Evolutionary conservation across 257 asterid genomes (phyloP).

Genomic region (Solanum chaucha): DNA sequence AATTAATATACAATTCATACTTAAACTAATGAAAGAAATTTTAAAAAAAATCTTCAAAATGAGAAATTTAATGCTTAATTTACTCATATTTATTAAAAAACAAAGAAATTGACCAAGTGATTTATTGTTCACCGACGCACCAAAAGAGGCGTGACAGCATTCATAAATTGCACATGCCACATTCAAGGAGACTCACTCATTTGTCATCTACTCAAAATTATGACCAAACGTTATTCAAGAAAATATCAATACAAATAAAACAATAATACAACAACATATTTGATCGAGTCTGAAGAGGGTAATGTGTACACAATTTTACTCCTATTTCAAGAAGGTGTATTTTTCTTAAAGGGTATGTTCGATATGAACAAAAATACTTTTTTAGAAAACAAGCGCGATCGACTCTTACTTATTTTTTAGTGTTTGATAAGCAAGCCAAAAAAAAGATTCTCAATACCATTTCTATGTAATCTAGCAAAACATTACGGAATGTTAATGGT

Average conservation of each 20-base stretch:
- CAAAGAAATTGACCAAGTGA: neutral
- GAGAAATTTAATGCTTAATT: constrained; percentile 43
- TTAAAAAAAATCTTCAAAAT: neutral
- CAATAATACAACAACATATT: neutral
- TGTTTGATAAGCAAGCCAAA: neutral
- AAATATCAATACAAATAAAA: neutral
- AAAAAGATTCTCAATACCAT: neutral
- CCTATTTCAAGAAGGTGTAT: neutral
- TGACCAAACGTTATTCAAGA: neutral
- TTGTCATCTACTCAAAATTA: neutral
- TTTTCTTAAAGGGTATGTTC: neutral
- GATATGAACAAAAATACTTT: neutral
- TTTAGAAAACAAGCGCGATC: neutral
- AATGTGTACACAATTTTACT: neutral
- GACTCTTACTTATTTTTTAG: neutral
- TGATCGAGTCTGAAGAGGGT: neutral
- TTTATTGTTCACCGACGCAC: constrained; percentile 4
- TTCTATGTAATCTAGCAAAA: neutral
- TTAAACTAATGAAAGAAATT: neutral
- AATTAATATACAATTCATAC: neutral
- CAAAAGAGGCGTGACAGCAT: constrained; percentile 7
- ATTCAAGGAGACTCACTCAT: constrained; percentile 1
- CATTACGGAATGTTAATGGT: neutral
- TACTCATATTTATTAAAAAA: constrained; percentile 9
- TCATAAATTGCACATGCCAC: constrained; percentile 12